A percentile compares a stretch with the other conserved stretches of the same genome.
phyloP scores from a whole-genome alignment of 2,329 filamentous ascomycete species.

The Trichoderma harzianum region DNA sequence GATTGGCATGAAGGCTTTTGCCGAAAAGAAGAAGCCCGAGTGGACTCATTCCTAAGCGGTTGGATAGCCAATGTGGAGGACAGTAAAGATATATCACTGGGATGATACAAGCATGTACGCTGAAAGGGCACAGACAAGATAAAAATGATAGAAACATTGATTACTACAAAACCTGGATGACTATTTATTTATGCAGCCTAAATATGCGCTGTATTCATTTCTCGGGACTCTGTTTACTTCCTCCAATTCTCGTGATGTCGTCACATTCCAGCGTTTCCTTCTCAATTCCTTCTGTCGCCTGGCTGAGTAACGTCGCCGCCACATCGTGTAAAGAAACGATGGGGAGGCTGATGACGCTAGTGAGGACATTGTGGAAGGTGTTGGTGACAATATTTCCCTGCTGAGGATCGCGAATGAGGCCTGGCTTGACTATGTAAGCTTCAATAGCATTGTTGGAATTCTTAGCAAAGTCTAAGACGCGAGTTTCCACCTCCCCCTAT shows the following conservation, averaged over 20 bases:
- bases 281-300: constrained; percentile 4
- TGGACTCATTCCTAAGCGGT: constrained; percentile 72
- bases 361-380: not conserved
- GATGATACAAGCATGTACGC: not conserved
- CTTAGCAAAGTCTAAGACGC: constrained; percentile 4
- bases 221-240: not conserved
- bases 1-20: constrained; percentile 93
- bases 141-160: not conserved
- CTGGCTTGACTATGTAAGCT: constrained; percentile 3
- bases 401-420: not conserved
- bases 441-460: not conserved
- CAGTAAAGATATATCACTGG: not conserved
- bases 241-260: constrained; percentile 16
- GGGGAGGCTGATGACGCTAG: not conserved
- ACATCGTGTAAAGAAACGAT: not conserved
- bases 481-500: constrained; percentile 15
- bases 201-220: not conserved
- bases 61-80: not conserved
- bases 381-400: not conserved
- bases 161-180: not conserved
- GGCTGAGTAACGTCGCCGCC: constrained; percentile 4
- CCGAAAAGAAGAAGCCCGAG: constrained; percentile 87
- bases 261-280: constrained; percentile 13
- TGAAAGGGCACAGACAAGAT: not conserved
- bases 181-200: not conserved